Base-by-base conservation (phyloP, 1,139 yeast genomes). In the Hansenula lynferdii region DNA sequence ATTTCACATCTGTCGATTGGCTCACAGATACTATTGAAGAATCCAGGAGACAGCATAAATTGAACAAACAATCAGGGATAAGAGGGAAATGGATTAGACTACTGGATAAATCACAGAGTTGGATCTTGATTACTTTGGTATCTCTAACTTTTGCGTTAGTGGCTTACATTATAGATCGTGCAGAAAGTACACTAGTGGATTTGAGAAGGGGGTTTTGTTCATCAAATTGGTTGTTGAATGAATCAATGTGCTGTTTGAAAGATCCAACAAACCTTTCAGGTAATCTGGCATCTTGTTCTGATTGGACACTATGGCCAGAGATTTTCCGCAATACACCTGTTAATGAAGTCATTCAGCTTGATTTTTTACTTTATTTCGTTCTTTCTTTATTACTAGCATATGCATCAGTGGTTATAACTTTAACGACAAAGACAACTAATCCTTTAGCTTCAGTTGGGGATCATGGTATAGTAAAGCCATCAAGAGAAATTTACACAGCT, bases 1-100 rank as follows among this genome's bases (percentile, higher is more conserved):
- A 78, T 54, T 78, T 77, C 56, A 77, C 85, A 19, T 76, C 83
- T n/a, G 74, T 77, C 12, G 85, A 78, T 58, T 78, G 84, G 84
- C 71, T 76, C 4, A 65, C 68, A 31, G 81, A 79, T 23, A 69
- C 69, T 32, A 62, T 75, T 22, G 60, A 63, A 43, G 74, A 74
- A 35, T 73, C 77, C 30, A 60, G 62, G 31, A 62, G 77, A 37
- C 64, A 69, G 44, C 72, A 64, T 45, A 62, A 64, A 31, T 50
- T 77, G 31, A 50, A 58, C 40, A 31, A 57, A 38, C 37, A 62
- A 49, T 64, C 58, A 23, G 64, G 69, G 1, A 17, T 64, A 9
- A 45, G 61, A 9, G 70, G 70, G 4, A 51, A 57, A 29, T 11
- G 63, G 1, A 36, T 42, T 12, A 50, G 69, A 25, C 38, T 52